These are phyloP conservation scores for Cladosporium sp. DNA, from an alignment of 2,329 filamentous ascomycete species.

Conservation along the genomic window DNA sequence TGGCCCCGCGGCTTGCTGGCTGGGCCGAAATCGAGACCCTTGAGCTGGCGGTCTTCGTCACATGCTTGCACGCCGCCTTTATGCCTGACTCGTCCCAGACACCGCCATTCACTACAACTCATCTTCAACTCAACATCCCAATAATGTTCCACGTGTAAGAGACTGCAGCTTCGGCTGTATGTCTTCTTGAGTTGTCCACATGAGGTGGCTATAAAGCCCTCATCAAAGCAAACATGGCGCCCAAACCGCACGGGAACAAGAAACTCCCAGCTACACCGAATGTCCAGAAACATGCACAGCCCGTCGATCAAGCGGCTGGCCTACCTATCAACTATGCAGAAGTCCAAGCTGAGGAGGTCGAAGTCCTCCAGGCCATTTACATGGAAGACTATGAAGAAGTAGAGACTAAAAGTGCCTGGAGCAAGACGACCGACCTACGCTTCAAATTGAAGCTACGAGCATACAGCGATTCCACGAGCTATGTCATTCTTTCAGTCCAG, in stretches of 20 bases:
- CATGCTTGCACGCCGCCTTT: conserved; percentile 1
- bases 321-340: conserved; percentile 66
- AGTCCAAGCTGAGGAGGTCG: conserved; percentile 80
- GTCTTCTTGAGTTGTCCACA: conserved; percentile 26
- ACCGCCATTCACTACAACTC: conserved; percentile 13
- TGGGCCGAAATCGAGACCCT: neutral
- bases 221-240: conserved; percentile 38
- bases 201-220: conserved; percentile 12
- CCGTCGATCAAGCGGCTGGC: conserved; percentile 11
- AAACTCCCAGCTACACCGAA: conserved; percentile 22
- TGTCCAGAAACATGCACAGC: conserved; percentile 9
- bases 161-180: conserved; percentile 46
- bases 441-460: conserved; percentile 79
- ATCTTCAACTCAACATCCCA: neutral
- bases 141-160: conserved; percentile 34
- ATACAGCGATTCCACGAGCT: conserved; percentile 66
- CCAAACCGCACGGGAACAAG: conserved; percentile 39
- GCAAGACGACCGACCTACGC: conserved; percentile 73
- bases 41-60: neutral
- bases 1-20: neutral
- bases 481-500: conserved; percentile 69
- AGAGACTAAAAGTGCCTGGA: conserved; percentile 73
- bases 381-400: conserved; percentile 80
- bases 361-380: conserved; percentile 83
- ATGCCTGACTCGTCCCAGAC: conserved; percentile 15